Evolutionary conservation across 2,329 filamentous ascomycete species (phyloP).

Genomic region (Fusarium sp.): DNA sequence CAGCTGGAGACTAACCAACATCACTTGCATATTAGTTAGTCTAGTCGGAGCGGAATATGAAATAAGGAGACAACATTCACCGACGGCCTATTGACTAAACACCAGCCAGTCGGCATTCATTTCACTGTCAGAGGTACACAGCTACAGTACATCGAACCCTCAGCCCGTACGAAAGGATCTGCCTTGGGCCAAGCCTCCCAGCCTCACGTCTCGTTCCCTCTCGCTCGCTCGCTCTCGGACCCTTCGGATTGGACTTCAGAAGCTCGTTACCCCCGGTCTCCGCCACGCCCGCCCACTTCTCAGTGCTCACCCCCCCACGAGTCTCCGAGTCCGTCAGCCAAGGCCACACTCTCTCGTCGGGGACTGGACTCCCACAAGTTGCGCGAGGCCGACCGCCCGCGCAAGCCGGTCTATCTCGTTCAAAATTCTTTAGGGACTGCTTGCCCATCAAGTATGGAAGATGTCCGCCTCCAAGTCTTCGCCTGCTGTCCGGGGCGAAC

Average conservation of each 20-base stretch:
- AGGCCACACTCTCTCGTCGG: conserved; percentile 32
- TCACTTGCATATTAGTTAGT: conserved; percentile 22
- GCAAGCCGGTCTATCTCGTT: conserved; percentile 29
- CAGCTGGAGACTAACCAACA: conserved; percentile 23
- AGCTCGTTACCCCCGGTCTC: conserved; percentile 23
- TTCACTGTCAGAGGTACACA: neutral
- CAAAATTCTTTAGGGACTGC: conserved; percentile 34
- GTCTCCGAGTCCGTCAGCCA: conserved; percentile 30
- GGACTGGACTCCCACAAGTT: conserved; percentile 33
- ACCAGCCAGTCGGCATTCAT: conserved; percentile 5
- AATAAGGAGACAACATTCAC: conserved; percentile 25
- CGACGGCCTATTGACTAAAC: conserved; percentile 24
- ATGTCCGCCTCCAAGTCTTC: conserved; percentile 47
- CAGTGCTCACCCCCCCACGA: conserved; percentile 30
- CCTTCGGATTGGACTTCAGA: conserved; percentile 28
- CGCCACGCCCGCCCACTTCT: conserved; percentile 30
- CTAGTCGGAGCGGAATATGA: conserved; percentile 5
- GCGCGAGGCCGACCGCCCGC: conserved; percentile 41
- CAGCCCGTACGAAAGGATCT: neutral
- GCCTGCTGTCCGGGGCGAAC: conserved; percentile 40
- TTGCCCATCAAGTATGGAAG: conserved; percentile 48
- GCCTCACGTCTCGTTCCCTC: conserved; percentile 23
- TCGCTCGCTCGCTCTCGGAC: conserved; percentile 28
- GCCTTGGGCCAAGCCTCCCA: conserved; percentile 20
- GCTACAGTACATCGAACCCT: neutral